Conservation (phyloP, 2,329 filamentous ascomycete species). For the Ceratocystis cubensis region DNA sequence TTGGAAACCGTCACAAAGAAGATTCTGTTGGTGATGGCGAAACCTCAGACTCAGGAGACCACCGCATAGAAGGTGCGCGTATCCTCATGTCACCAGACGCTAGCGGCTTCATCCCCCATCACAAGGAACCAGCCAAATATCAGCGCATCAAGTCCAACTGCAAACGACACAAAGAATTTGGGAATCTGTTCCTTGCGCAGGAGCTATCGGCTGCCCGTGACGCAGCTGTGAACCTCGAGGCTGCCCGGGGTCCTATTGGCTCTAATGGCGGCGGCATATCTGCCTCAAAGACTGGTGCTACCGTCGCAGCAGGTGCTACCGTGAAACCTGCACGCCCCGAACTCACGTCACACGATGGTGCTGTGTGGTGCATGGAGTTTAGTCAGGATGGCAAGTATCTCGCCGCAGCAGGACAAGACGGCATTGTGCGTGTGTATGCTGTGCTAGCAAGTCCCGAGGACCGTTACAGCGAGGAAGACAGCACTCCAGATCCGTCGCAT, state of each 20-base stretch:
- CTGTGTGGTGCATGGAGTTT: constrained; percentile 87
- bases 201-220: constrained; percentile 46
- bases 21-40: constrained; percentile 48
- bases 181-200: constrained; percentile 82
- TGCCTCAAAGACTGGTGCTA: constrained; percentile 28
- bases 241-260: not conserved
- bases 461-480: constrained; percentile 60
- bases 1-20: constrained; percentile 25
- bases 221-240: constrained; percentile 22
- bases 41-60: constrained; percentile 59
- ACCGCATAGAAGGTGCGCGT: constrained; percentile 65
- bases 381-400: constrained; percentile 84
- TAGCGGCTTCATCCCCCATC: constrained; percentile 63
- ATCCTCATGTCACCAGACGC: constrained; percentile 43
- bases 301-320: constrained; percentile 15
- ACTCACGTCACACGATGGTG: constrained; percentile 37
- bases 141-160: constrained; percentile 72
- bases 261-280: constrained; percentile 2
- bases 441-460: constrained; percentile 76
- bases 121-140: constrained; percentile 82
- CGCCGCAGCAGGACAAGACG: constrained; percentile 84
- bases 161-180: constrained; percentile 71
- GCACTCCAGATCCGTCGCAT: constrained; percentile 36
- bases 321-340: constrained; percentile 24
- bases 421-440: constrained; percentile 73